Conservation (phyloP, 202 grass and related monocot genomes). For the Carex sylvatica region DNA sequence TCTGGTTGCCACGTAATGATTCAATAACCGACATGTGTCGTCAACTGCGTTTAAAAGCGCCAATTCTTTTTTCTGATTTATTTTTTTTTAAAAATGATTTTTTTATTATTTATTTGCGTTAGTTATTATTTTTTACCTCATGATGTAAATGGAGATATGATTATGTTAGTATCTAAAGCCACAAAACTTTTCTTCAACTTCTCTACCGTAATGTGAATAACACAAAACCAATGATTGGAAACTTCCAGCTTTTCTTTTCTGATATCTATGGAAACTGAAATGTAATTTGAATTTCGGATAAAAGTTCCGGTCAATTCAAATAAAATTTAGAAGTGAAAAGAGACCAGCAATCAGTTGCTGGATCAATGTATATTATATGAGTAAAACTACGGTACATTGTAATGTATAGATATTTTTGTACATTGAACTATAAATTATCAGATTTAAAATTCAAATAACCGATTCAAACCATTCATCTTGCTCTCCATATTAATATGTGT, state of each 20-base stretch:
- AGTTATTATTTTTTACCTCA: neutral
- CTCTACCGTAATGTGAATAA: neutral
- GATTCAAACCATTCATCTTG: no score
- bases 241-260: neutral
- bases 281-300: neutral
- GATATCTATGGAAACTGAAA: neutral
- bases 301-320: neutral
- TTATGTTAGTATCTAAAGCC: neutral
- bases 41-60: neutral
- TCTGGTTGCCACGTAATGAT: conserved; percentile 11
- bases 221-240: neutral
- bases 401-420: no score
- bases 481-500: no score
- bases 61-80: neutral
- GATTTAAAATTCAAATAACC: no score
- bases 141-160: neutral
- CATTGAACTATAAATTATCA: no score
- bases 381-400: no score
- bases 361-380: neutral
- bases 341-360: neutral
- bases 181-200: neutral
- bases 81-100: neutral
- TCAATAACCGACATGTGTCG: conserved; percentile 3
- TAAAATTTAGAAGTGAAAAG: neutral
- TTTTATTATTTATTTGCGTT: neutral